phyloP scores from a whole-genome alignment of 2,329 filamentous ascomycete genomes.

The Verticillium tricorpus region DNA sequence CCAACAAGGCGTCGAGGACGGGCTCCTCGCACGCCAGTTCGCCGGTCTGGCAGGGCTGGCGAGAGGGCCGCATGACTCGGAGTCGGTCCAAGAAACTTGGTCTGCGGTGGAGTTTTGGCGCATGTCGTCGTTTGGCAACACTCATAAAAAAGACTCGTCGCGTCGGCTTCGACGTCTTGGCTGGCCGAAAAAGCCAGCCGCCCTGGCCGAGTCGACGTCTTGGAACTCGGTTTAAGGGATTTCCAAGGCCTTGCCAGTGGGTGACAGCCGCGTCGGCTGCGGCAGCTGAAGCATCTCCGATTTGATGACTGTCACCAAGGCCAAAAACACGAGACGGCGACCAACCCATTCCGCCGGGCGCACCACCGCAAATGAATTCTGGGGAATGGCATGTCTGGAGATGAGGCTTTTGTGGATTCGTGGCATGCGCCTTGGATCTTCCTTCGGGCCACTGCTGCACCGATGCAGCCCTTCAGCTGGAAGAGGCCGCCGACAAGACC shows the following conservation, averaged over 20 bases:
- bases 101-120: not conserved
- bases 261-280: not conserved
- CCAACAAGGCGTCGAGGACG: not conserved
- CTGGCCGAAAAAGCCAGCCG: not conserved
- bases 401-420: not conserved
- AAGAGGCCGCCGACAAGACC: not conserved
- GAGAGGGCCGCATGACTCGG: not conserved
- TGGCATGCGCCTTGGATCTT: not conserved
- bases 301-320: too few species aligned
- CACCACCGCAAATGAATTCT: not conserved
- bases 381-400: not conserved
- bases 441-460: not conserved
- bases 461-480: not conserved
- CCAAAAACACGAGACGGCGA: not conserved
- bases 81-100: not conserved
- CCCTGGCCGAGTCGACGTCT: not conserved
- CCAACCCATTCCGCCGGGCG: not conserved
- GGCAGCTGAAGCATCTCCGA: not conserved
- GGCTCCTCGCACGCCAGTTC: not conserved
- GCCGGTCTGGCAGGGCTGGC: not conserved
- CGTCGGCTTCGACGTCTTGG: not conserved
- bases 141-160: not conserved
- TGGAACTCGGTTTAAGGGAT: not conserved
- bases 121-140: not conserved
- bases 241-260: not conserved